Conservation (phyloP, 805 yeast genomes). For the Barnettozyma pratensis region DNA sequence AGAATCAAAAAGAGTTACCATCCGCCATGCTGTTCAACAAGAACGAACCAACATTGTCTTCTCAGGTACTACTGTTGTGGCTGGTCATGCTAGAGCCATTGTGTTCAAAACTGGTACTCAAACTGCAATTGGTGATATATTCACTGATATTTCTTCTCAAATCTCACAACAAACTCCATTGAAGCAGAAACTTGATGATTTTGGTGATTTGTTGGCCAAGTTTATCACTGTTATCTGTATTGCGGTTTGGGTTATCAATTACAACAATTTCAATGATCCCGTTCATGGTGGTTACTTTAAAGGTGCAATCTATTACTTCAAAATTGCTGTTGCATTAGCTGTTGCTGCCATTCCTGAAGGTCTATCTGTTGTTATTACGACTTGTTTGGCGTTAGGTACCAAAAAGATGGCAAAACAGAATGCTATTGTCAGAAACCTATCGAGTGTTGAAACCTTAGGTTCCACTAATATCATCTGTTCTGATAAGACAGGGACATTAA, state of each 20-base stretch:
- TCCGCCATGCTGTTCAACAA: constrained; percentile 32
- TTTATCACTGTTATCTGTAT: constrained; percentile 42
- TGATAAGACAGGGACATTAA: constrained; percentile 44
- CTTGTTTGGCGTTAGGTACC: constrained; percentile 46
- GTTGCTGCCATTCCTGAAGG: constrained; percentile 54
- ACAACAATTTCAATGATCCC: constrained; percentile 35
- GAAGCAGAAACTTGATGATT: constrained; percentile 32
- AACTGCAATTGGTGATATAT: constrained; percentile 44
- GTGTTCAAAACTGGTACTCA: constrained; percentile 42
- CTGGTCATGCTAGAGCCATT: constrained; percentile 40
- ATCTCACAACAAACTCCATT: constrained; percentile 32
- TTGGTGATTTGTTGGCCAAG: constrained; percentile 37
- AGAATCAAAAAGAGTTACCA: constrained; percentile 21
- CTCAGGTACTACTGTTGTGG: constrained; percentile 41
- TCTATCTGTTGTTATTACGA: constrained; percentile 46
- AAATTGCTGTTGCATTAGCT: constrained; percentile 44
- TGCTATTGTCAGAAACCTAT: constrained; percentile 41
- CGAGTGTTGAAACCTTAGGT: constrained; percentile 56
- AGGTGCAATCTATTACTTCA: constrained; percentile 45
- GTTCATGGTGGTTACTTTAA: constrained; percentile 38
- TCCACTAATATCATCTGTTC: constrained; percentile 45
- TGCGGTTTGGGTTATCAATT: constrained; percentile 41
- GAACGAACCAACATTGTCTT: constrained; percentile 37
- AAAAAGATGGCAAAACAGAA: constrained; percentile 42
- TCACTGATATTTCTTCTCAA: constrained; percentile 39